These are phyloP conservation scores for Mychonastes homosphaera DNA, from an alignment of 139 green algal species.

Conservation along the genomic window DNA sequence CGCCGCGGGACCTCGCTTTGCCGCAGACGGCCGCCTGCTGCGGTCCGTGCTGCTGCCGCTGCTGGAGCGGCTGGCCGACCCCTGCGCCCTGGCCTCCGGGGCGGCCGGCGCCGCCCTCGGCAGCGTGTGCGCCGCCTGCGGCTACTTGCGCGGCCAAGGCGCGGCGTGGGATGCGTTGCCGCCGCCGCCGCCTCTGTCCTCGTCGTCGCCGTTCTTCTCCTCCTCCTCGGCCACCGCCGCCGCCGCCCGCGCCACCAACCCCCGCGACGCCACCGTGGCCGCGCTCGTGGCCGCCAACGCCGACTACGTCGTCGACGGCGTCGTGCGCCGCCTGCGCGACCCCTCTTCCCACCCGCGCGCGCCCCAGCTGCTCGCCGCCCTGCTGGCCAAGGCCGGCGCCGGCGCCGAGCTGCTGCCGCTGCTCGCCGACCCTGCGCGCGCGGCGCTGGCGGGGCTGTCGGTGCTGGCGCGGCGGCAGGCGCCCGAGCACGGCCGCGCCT, in stretches of 20 bases:
- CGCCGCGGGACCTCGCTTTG: conserved; percentile 33
- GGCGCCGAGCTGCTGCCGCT: conserved; percentile 55
- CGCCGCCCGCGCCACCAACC: too few species aligned
- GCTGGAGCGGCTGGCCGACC: conserved; percentile 61
- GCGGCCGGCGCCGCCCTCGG: conserved; percentile 32
- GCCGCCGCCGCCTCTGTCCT: too few species aligned
- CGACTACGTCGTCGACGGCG: conserved; percentile 70
- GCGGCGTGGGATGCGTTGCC: too few species aligned
- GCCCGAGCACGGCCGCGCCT: conserved; percentile 39
- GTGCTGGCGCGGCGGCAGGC: conserved; percentile 41
- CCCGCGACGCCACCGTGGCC: too few species aligned
- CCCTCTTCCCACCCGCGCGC: conserved; percentile 38
- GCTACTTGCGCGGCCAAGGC: too few species aligned
- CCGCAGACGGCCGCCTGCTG: conserved; percentile 32
- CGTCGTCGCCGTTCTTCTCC: too few species aligned
- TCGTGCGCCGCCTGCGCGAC: conserved; percentile 52
- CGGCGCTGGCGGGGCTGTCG: conserved; percentile 45
- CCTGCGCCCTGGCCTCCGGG: conserved; percentile 35
- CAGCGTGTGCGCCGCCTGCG: conserved; percentile 4
- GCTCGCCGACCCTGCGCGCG: conserved; percentile 55
- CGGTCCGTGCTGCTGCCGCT: conserved; percentile 50
- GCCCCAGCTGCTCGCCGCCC: conserved; percentile 56
- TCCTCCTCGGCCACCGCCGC: conserved; percentile 35
- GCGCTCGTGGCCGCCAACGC: conserved; percentile 52
- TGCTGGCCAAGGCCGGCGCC: conserved; percentile 50